Evolutionary conservation across 2,329 filamentous ascomycete genomes (phyloP).

Genomic region (Paecilomyces sp.): DNA sequence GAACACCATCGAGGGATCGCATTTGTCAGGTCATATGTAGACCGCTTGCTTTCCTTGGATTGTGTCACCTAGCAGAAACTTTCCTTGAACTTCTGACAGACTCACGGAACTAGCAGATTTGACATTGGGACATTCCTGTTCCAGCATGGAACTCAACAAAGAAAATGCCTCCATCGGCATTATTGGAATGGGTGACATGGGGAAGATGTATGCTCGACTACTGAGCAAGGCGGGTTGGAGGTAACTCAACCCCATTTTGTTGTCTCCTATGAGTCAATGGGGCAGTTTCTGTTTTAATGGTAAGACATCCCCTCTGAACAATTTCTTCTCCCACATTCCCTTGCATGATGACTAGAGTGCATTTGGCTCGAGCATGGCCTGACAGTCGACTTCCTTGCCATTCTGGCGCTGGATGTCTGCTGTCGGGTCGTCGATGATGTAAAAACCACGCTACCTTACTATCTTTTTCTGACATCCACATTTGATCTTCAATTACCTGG

Average conservation of each 20-base stretch:
- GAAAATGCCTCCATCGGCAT: constrained; percentile 76
- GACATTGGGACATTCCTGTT: constrained; percentile 6
- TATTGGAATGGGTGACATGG: constrained; percentile 99
- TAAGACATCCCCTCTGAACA: constrained; percentile 19
- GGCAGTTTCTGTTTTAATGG: constrained; percentile 11
- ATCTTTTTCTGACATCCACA: constrained; percentile 67
- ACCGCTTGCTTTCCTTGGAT: background rate
- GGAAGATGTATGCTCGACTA: constrained; percentile 90
- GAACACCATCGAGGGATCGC: background rate
- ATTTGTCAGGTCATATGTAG: background rate
- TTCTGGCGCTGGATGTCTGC: constrained; percentile 61
- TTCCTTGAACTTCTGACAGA: background rate
- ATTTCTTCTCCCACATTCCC: background rate
- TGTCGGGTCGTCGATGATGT: constrained; percentile 86
- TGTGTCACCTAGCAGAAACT: background rate
- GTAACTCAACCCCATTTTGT: constrained; percentile 49
- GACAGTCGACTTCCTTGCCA: constrained; percentile 56
- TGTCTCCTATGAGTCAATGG: constrained; percentile 2
- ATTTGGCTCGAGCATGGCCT: constrained; percentile 99
- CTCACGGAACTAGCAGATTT: constrained; percentile 5
- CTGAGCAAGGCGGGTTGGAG: constrained; percentile 93
- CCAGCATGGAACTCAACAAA: constrained; percentile 39
- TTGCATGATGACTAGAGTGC: constrained; percentile 99
- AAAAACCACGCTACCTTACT: constrained; percentile 97
- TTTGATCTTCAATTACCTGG: constrained; percentile 10